phyloP scores from a whole-genome alignment of 805 yeast species.

The Yarrowia keelungensis region DNA sequence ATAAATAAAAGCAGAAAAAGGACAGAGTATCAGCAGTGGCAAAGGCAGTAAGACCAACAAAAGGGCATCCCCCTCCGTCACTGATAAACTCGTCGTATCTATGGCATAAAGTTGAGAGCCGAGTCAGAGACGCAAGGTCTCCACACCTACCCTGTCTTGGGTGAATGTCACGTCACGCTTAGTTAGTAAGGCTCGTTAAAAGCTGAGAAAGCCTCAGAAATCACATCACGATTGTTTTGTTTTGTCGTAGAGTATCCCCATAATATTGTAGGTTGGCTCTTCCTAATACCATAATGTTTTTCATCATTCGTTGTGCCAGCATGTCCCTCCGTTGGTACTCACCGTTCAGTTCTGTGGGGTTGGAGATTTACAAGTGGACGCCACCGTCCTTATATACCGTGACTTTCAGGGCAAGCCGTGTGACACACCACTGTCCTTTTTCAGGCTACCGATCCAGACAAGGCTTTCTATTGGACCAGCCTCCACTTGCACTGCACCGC shows the following conservation, averaged over 20 bases:
- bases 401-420: conserved; percentile 13
- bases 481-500: conserved; percentile 30
- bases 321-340: neutral
- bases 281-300: conserved; percentile 36
- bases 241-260: conserved; percentile 37
- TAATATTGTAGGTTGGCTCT: conserved; percentile 36
- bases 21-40: no score
- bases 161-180: neutral
- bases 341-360: neutral
- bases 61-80: no score
- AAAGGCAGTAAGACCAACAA: no score
- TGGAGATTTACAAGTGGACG: neutral
- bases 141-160: neutral
- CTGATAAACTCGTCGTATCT: neutral
- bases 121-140: conserved; percentile 18
- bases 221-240: conserved; percentile 34
- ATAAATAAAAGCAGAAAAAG: neutral
- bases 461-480: conserved; percentile 15
- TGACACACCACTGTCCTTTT: neutral
- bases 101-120: conserved; percentile 20
- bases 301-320: conserved; percentile 19
- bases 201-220: neutral
- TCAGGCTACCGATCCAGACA: neutral
- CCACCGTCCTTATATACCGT: conserved; percentile 9
- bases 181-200: neutral